Evolutionary conservation across 257 asterid genomes (phyloP).

Genomic region (Nicotiana tomentosiformis): DNA sequence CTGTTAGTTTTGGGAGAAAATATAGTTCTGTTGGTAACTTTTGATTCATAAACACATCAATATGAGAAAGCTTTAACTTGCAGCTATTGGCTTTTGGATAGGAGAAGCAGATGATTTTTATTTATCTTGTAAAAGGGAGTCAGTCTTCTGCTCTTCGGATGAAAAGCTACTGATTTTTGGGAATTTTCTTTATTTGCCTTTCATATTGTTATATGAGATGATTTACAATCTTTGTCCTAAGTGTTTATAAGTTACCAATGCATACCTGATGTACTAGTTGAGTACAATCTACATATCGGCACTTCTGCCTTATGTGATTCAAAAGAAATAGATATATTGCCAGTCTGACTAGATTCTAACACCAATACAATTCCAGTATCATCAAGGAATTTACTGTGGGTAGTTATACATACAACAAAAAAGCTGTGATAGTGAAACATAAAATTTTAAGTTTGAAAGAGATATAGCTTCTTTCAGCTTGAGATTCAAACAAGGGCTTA

Average conservation of each 20-base stretch:
- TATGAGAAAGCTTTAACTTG: background rate
- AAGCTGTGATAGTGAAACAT: background rate
- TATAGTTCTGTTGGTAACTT: background rate
- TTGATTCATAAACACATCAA: background rate
- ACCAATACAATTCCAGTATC: background rate
- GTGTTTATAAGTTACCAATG: background rate
- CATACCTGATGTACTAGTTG: background rate
- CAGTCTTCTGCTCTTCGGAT: background rate
- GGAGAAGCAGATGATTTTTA: background rate
- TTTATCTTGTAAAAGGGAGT: background rate
- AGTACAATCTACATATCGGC: background rate
- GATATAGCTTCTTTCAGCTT: background rate
- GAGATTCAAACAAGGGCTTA: background rate
- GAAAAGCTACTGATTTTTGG: background rate
- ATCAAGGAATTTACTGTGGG: background rate
- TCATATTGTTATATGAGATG: background rate
- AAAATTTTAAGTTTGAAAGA: background rate
- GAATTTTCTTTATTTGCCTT: background rate
- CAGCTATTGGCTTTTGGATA: background rate
- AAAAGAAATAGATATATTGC: background rate
- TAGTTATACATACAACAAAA: background rate
- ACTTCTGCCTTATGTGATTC: background rate
- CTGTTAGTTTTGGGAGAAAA: too few relatives aligned
- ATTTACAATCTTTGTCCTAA: background rate
- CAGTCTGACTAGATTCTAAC: background rate